Evolutionary conservation across 148 eudicot species (phyloP), one percentile per base, ranked within the genome.

Genomic region (Nepenthes gracilis): DNA sequence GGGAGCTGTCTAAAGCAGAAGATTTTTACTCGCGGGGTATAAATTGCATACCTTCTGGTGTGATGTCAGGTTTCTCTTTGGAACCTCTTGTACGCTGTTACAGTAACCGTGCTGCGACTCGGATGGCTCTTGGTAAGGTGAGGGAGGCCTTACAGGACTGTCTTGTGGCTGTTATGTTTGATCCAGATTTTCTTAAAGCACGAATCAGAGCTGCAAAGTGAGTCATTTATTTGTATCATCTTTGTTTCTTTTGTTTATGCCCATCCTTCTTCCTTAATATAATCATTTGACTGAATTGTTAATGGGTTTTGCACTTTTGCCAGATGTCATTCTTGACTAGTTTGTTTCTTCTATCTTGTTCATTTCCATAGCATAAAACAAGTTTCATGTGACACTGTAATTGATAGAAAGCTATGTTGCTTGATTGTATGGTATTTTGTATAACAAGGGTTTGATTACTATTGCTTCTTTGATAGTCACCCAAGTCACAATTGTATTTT

Each of bases 21-120:
- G 82, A 77, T 43, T 79, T 70, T 64, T 92, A 92, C 73, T 69
- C 98, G 64, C 74, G 75, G 80, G 96, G 98, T 60, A 80, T 92
- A 60, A 71, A 79, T 68, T 67, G 82, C 63, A 66, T 82, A 37
- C 74, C 77, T 54, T 67, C 62, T 40, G 62, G 55, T 5, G 64
- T 67, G 55, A 57, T 67, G 55, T 59, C 77, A 51, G 80, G 52
- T 63, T 74, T 45, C 53, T 70, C 73, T 61, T 55, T 66, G 57
- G 72, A 73, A 64, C 86, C 94, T 70, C 84, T 88, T 70, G 82
- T 88, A 65, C 79, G 87, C 50, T 92, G 98, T 71, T 92, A 92
- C 75, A 88, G 90, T 78, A 92, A 92, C 61, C 98, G 98, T 47
- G 98, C 96, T 67, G 96, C 96, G 52, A 80, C 91, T 35, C 77